Conservation (phyloP, 495 filamentous ascomycete genomes). For the Talaromyces proteolyticus region DNA sequence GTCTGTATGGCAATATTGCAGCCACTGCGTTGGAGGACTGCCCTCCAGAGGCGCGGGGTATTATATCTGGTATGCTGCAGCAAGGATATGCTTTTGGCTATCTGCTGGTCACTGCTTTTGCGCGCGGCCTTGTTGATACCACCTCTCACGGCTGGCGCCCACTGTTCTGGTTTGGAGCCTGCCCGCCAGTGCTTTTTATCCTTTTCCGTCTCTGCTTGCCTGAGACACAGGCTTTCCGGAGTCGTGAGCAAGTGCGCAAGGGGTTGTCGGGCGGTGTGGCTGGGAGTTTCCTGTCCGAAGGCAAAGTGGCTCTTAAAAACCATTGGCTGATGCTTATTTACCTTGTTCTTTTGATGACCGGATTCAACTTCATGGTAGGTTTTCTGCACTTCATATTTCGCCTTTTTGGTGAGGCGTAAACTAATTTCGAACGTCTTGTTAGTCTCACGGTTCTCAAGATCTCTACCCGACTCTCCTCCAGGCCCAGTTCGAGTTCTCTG, state of each 20-base stretch:
- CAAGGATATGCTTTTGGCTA: conserved; percentile 91
- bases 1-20: conserved; percentile 81
- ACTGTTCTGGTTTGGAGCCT: conserved; percentile 81
- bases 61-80: conserved; percentile 77
- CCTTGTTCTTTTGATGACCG: conserved; percentile 79
- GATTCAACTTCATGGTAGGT: conserved; percentile 81
- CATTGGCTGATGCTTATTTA: conserved; percentile 80
- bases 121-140: conserved; percentile 64
- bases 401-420: not conserved
- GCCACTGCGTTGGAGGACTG: conserved; percentile 85
- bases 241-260: conserved; percentile 55
- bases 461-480: conserved; percentile 81
- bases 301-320: conserved; percentile 65
- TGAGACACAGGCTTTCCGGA: conserved; percentile 64
- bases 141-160: conserved; percentile 74
- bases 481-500: conserved; percentile 68
- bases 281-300: conserved; percentile 65
- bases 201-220: conserved; percentile 69
- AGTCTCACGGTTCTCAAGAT: conserved; percentile 88
- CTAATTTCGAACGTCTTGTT: conserved; percentile 5
- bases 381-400: not conserved
- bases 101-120: conserved; percentile 71
- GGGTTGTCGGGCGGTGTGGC: conserved; percentile 38
- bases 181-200: conserved; percentile 76
- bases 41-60: conserved; percentile 64